Percentiles rank a stretch among this genome's conserved stretches.
phyloP scores from a whole-genome alignment of 768 basidiomycete genomes.

The Gautieria morchelliformis region DNA sequence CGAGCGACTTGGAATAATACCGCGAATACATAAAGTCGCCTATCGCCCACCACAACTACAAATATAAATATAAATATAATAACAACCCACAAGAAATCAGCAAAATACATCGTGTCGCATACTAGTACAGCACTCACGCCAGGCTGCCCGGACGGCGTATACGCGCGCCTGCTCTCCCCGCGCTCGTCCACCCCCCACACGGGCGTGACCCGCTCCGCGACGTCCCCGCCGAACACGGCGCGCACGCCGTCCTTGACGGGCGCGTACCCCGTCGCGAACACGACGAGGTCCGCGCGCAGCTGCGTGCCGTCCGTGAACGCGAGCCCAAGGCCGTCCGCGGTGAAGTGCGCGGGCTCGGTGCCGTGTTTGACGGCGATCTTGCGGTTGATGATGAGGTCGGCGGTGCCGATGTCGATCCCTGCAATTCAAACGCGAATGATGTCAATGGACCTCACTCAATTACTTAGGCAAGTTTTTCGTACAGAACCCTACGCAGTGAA shows the following conservation, averaged over 20 bases:
- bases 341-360: neutral
- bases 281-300: conserved; percentile 8
- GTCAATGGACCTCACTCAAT: neutral
- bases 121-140: conserved; percentile 14
- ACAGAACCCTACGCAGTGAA: too few relatives aligned
- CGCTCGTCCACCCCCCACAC: conserved; percentile 34
- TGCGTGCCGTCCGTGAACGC: conserved; percentile 9
- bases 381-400: conserved; percentile 9
- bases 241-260: conserved; percentile 23
- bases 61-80: neutral
- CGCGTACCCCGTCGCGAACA: conserved; percentile 23
- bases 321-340: neutral
- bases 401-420: conserved; percentile 10
- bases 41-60: conserved; percentile 9
- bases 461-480: neutral
- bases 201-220: conserved; percentile 21
- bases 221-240: conserved; percentile 26
- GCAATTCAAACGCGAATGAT: neutral
- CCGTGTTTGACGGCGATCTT: conserved; percentile 9
- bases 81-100: too few relatives aligned
- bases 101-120: neutral
- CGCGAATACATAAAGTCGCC: conserved; percentile 28
- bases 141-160: conserved; percentile 33
- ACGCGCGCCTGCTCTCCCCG: conserved; percentile 28
- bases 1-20: conserved; percentile 28